phyloP scores from a whole-genome alignment of 305 asterid species.

The Fraxinus baroniana region DNA sequence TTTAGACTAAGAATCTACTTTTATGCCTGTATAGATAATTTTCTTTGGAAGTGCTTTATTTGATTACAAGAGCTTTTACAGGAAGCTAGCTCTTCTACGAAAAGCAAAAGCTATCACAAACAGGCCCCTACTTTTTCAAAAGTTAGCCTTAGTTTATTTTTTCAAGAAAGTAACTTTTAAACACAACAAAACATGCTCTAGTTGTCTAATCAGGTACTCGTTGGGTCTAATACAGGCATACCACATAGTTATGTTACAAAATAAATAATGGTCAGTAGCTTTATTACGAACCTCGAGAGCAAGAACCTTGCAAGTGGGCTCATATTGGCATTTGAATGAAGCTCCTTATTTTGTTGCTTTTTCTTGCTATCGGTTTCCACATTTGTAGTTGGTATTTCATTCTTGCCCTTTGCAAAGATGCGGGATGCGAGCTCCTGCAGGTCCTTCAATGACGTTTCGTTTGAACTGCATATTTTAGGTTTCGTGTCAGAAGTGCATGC shows the following conservation, averaged over 20 bases:
- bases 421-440: constrained; percentile 79
- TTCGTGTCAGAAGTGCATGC: constrained; percentile 26
- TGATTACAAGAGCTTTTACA: neutral
- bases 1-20: neutral
- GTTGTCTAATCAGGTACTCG: neutral
- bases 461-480: constrained; percentile 59
- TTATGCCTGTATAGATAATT: neutral
- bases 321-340: constrained; percentile 73
- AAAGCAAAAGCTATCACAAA: neutral
- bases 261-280: neutral
- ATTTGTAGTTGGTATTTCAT: constrained; percentile 45
- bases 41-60: neutral
- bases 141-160: neutral
- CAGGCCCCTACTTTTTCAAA: neutral
- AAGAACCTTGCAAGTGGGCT: constrained; percentile 95
- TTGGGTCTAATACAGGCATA: neutral
- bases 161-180: neutral
- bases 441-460: constrained; percentile 74
- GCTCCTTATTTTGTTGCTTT: constrained; percentile 71
- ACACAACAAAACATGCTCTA: neutral
- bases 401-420: constrained; percentile 60
- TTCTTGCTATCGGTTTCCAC: constrained; percentile 67
- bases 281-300: constrained; percentile 79
- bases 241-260: neutral
- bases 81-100: neutral